Evolutionary conservation across 2,329 filamentous ascomycete species (phyloP), one percentile per base, ranked within the genome.

Genomic region (Neopestalotiopsis clavispora): DNA sequence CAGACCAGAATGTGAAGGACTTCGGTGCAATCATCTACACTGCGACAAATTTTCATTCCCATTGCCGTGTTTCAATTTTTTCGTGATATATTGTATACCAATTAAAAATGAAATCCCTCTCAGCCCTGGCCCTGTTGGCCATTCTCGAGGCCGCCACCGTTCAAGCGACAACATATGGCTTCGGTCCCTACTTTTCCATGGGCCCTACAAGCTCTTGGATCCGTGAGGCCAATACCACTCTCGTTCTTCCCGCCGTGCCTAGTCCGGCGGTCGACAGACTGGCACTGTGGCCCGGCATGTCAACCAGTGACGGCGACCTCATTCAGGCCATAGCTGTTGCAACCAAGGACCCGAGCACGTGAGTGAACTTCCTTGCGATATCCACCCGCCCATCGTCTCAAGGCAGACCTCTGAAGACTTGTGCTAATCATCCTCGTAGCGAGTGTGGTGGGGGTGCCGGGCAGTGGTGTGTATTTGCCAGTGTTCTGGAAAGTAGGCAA

Each of bases 391-490:
- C 23, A 38, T 38, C 34, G 34, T 14, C n/a, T n/a, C n/a, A n/a
- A n/a, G n/a, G n/a, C n/a, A n/a, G n/a, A n/a, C n/a, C n/a, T n/a
- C n/a, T n/a, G n/a, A n/a, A n/a, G n/a, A n/a, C n/a, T n/a, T n/a
- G n/a, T n/a, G n/a, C n/a, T 65, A 10, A 65, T 14, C 57, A 49
- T 56, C 59, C 42, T 40, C 14, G 64, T 45, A 75, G 74, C 10
- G 77, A 78, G 69, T 79, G 77, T 32, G 76, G 77, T 5, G 77
- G 72, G 0, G 74, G 49, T 1, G 63, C 70, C 10, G 77, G 77
- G 28, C 75, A 79, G 62, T 79, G 77, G 77, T 79, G 77, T 59
- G 74, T 72, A 1, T 79, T 76, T 73, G 77, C 77, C 10, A 78
- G 77, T 58, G 78, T 76, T 0, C 73, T 78, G 7, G 71, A 78